Evolutionary conservation across 306 rosid genomes (phyloP).

Genomic region (Malus fusca): DNA sequence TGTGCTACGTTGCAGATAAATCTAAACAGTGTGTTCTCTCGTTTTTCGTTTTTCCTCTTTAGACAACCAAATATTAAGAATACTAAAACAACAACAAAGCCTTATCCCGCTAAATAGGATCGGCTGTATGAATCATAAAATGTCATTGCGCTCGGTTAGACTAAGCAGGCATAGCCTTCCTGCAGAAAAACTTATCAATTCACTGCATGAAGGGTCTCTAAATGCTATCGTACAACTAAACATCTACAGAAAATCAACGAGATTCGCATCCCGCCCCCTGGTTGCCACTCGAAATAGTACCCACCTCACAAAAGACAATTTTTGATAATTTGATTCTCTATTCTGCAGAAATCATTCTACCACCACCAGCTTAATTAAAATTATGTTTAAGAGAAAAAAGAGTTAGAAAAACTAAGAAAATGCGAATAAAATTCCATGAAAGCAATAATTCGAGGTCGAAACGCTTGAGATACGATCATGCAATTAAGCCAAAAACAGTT

Average conservation of each 20-base stretch:
- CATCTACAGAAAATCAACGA: background rate
- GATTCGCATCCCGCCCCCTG: background rate
- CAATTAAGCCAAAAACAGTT: background rate
- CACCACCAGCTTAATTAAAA: background rate
- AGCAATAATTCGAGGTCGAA: background rate
- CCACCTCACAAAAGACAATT: background rate
- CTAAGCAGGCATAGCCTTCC: background rate
- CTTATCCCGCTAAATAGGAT: accelerated
- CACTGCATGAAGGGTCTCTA: background rate
- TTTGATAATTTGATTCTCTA: background rate
- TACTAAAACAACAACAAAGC: too few species aligned
- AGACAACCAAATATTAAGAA: background rate
- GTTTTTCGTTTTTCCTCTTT: background rate
- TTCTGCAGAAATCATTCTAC: background rate
- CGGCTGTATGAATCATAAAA: too few species aligned
- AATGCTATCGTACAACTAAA: background rate
- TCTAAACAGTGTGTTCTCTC: background rate
- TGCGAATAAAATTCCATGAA: background rate
- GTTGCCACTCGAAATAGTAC: background rate
- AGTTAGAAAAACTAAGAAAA: background rate
- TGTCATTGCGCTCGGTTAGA: too few species aligned
- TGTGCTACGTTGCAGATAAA: background rate
- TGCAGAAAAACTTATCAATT: background rate
- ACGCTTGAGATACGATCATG: background rate
- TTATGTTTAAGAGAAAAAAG: background rate